Evolutionary conservation across 768 basidiomycete genomes (phyloP).

Genomic region (Boletus sp.): DNA sequence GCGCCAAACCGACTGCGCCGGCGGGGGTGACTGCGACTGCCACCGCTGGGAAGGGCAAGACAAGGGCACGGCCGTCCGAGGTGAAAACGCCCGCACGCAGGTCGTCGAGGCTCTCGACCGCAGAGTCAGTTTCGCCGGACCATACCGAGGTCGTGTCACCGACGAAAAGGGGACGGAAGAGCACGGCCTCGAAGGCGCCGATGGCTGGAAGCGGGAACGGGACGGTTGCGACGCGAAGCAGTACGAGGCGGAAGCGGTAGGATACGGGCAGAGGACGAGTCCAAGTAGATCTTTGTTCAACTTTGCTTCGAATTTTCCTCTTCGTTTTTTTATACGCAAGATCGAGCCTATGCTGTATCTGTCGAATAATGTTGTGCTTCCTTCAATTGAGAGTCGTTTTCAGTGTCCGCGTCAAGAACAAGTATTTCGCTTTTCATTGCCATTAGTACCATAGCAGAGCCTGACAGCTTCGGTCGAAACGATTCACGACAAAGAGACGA

Average conservation of each 20-base stretch:
- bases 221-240: constrained; percentile 27
- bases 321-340: neutral
- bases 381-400: no score
- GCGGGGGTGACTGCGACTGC: neutral
- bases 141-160: constrained; percentile 22
- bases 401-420: no score
- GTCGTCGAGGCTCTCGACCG: constrained; percentile 39
- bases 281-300: constrained; percentile 1
- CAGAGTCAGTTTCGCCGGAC: constrained; percentile 36
- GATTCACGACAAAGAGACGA: no score
- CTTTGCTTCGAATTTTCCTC: neutral
- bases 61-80: constrained; percentile 19
- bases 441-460: no score
- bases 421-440: no score
- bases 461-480: no score
- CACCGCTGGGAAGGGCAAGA: constrained; percentile 13
- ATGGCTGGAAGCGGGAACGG: constrained; percentile 7
- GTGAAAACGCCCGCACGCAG: constrained; percentile 32
- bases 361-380: no score
- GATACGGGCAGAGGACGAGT: neutral
- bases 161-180: constrained; percentile 24
- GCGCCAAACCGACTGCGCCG: neutral
- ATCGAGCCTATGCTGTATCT: neutral
- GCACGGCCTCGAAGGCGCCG: constrained; percentile 13
- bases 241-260: constrained; percentile 33